phyloP scores from a whole-genome alignment of 2,329 filamentous ascomycete genomes.

The Trichophyton rubrum region DNA sequence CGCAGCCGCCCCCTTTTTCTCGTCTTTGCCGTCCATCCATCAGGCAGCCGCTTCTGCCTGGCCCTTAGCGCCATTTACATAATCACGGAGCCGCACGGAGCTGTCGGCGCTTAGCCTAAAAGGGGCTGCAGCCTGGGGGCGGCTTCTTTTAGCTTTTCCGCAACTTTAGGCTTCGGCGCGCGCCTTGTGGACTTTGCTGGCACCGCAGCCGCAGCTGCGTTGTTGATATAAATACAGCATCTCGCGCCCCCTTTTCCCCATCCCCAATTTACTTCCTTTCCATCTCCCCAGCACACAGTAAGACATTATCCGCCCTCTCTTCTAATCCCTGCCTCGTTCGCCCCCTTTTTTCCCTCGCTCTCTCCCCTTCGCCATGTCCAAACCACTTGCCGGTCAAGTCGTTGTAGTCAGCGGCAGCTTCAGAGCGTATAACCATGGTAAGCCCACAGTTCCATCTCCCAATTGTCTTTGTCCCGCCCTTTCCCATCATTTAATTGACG shows the following conservation, averaged over 20 bases:
- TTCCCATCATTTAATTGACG: background rate
- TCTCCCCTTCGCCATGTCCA: constrained; percentile 16
- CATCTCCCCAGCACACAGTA: background rate
- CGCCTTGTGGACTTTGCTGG: background rate
- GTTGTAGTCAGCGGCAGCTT: constrained; percentile 53
- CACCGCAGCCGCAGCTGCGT: background rate
- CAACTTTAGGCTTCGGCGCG: background rate
- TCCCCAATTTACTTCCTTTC: background rate
- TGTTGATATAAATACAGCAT: background rate
- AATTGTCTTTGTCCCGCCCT: background rate
- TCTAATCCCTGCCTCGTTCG: too few species aligned
- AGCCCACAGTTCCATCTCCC: constrained; percentile 7
- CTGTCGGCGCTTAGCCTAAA: constrained; percentile 2
- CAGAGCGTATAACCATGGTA: constrained; percentile 40
- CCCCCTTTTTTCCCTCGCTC: background rate
- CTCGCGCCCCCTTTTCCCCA: background rate
- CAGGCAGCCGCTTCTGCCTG: background rate
- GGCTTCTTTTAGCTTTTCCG: too few species aligned
- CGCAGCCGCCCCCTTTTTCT: background rate
- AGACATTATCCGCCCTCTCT: background rate
- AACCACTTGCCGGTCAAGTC: constrained; percentile 20
- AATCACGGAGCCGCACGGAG: background rate
- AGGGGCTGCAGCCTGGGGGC: constrained; percentile 1
- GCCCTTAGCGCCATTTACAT: background rate
- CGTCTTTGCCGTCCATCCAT: background rate